Conservation (phyloP, 768 basidiomycete species). For the Gyrodon lividus region DNA sequence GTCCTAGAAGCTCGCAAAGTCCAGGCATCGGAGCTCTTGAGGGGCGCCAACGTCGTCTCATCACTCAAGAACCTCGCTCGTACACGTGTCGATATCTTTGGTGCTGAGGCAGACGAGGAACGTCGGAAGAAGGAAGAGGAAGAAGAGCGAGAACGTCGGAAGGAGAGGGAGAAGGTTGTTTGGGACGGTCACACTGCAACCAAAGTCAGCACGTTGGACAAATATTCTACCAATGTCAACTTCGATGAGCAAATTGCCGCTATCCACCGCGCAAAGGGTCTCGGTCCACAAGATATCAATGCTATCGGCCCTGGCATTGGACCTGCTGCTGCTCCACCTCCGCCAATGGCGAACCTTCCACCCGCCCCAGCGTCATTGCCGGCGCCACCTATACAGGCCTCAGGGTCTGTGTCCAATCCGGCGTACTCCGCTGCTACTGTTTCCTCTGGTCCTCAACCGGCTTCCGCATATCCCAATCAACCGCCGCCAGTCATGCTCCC, state of each 20-base stretch:
- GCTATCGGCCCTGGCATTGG: conserved; percentile 89
- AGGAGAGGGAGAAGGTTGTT: conserved; percentile 91
- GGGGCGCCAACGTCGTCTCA: conserved; percentile 90
- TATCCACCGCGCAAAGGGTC: conserved; percentile 89
- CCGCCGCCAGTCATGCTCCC: conserved; percentile 76
- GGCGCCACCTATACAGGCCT: conserved; percentile 54
- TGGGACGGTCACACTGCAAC: conserved; percentile 99
- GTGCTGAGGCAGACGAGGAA: conserved; percentile 91
- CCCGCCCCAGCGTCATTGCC: conserved; percentile 74
- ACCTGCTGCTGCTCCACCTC: conserved; percentile 69
- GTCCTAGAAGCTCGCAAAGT: conserved; percentile 85
- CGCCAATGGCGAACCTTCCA: conserved; percentile 60
- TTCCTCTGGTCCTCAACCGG: conserved; percentile 90
- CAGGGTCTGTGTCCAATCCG: conserved; percentile 40
- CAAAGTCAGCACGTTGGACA: conserved; percentile 88
- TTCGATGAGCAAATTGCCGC: conserved; percentile 98
- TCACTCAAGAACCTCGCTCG: conserved; percentile 92
- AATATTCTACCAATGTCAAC: conserved; percentile 90
- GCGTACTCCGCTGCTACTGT: conserved; percentile 82
- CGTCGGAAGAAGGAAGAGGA: conserved; percentile 84
- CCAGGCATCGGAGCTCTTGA: conserved; percentile 82
- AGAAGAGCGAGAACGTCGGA: conserved; percentile 74
- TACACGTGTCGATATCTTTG: conserved; percentile 97
- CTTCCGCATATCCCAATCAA: conserved; percentile 61
- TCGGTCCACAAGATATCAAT: conserved; percentile 76